phyloP scores from a whole-genome alignment of 176 grass and related monocot genomes.

The Saccharum officinarum region DNA sequence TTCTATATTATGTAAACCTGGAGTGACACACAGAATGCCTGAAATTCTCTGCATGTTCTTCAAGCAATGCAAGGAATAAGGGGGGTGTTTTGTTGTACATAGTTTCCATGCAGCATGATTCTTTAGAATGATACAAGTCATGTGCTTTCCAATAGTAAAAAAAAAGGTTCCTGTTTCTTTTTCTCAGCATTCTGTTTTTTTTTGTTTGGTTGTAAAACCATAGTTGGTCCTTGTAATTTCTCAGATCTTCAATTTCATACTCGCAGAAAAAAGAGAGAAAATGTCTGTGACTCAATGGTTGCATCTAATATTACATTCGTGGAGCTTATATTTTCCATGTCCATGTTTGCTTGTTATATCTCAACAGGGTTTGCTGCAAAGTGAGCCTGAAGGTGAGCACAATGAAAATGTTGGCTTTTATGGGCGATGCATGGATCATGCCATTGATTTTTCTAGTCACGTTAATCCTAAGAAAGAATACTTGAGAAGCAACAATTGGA shows the following conservation, averaged over 20 bases:
- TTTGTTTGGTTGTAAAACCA: not conserved
- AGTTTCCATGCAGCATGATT: constrained; percentile 15
- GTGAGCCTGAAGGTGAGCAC: constrained; percentile 77
- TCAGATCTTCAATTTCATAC: constrained; percentile 7
- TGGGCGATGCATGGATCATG: constrained; percentile 79
- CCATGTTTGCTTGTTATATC: constrained; percentile 27
- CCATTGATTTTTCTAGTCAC: constrained; percentile 37
- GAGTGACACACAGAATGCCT: not conserved
- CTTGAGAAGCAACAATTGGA: constrained; percentile 51
- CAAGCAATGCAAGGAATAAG: constrained; percentile 4
- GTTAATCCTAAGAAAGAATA: constrained; percentile 49
- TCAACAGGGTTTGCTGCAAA: constrained; percentile 87
- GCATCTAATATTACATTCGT: not conserved
- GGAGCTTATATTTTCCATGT: constrained; percentile 9
- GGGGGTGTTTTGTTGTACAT: not conserved
- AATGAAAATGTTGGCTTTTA: constrained; percentile 89
- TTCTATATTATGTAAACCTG: not conserved
- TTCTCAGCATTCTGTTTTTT: not conserved
- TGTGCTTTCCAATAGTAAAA: constrained; percentile 13
- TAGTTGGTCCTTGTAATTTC: not conserved
- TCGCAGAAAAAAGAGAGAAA: not conserved
- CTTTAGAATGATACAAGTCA: constrained; percentile 11
- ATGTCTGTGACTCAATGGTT: not conserved
- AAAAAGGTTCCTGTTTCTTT: constrained; percentile 2
- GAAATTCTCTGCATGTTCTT: not conserved